Percentiles rank a stretch among this genome's conserved stretches.
Conservation (phyloP, 345 rosid species). For the Arabidopsis arenosa region DNA sequence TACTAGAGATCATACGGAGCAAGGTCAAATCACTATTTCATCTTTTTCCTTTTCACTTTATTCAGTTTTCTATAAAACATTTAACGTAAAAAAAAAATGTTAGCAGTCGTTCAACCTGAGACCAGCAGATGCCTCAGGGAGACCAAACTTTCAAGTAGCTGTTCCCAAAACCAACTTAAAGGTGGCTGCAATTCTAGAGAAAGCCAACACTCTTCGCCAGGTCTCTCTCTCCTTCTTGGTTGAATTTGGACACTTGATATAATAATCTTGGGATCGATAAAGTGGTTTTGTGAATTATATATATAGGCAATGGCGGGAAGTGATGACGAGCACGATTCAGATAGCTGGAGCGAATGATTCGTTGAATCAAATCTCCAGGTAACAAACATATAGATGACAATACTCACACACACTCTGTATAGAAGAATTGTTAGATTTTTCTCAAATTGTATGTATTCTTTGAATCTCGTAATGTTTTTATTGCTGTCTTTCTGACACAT, state of each 20-base stretch:
- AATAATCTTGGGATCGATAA: background rate
- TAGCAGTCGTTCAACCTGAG: conserved; percentile 86
- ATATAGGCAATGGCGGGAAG: conserved; percentile 87
- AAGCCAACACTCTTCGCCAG: conserved; percentile 96
- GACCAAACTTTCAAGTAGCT: conserved; percentile 72
- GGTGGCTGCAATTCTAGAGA: conserved; percentile 96
- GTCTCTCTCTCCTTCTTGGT: conserved; percentile 47
- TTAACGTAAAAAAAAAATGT: background rate
- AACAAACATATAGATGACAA: background rate
- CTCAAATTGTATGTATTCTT: conserved; percentile 15
- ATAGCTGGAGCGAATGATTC: conserved; percentile 76
- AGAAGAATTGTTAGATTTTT: conserved; percentile 12
- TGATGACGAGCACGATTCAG: conserved; percentile 88
- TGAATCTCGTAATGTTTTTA: background rate
- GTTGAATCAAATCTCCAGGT: background rate
- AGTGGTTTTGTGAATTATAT: background rate
- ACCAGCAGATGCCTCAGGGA: conserved; percentile 60
- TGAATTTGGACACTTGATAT: background rate
- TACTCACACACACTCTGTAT: background rate
- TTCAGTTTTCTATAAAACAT: background rate
- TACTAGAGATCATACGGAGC: conserved; percentile 81
- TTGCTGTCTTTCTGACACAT: background rate
- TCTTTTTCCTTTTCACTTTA: background rate
- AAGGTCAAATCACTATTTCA: conserved; percentile 55
- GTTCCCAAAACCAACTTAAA: conserved; percentile 77